These are phyloP conservation scores for Penicillium goetzii DNA, from an alignment of 495 filamentous ascomycete genomes.

Conservation along the genomic window DNA sequence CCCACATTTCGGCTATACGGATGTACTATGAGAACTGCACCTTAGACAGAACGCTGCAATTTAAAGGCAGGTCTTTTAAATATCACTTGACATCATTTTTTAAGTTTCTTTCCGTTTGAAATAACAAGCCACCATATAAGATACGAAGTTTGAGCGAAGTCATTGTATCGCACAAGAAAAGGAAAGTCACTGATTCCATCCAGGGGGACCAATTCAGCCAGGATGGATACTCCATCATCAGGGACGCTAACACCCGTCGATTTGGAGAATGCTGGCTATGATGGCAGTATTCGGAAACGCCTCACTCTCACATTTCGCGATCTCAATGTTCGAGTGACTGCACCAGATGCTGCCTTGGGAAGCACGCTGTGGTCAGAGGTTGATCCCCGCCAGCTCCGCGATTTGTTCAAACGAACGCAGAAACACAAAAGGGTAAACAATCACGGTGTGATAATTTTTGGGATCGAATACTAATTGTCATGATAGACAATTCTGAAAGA, in stretches of 20 bases:
- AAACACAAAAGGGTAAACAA: constrained; percentile 35
- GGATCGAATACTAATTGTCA: background rate
- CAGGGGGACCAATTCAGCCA: background rate
- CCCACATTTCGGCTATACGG: constrained; percentile 25
- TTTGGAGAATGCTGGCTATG: constrained; percentile 29
- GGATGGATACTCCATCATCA: constrained; percentile 43
- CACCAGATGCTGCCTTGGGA: constrained; percentile 46
- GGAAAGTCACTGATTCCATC: background rate
- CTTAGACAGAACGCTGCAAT: background rate
- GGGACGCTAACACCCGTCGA: constrained; percentile 37
- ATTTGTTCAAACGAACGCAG: constrained; percentile 23
- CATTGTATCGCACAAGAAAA: background rate
- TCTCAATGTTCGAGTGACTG: constrained; percentile 42
- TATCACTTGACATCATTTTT: background rate
- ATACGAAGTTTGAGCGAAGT: background rate
- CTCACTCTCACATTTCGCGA: constrained; percentile 45
- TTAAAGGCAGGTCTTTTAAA: background rate
- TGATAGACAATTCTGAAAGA: constrained; percentile 43
- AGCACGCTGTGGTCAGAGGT: constrained; percentile 39
- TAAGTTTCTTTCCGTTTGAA: background rate
- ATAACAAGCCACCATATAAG: background rate
- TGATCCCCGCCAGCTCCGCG: constrained; percentile 39
- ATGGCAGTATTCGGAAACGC: constrained; percentile 32
- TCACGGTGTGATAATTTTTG: background rate
- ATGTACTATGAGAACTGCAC: constrained; percentile 11